Base-by-base conservation (phyloP, 371 early-diverging fungal species). In the Mucor lusitanicus region DNA sequence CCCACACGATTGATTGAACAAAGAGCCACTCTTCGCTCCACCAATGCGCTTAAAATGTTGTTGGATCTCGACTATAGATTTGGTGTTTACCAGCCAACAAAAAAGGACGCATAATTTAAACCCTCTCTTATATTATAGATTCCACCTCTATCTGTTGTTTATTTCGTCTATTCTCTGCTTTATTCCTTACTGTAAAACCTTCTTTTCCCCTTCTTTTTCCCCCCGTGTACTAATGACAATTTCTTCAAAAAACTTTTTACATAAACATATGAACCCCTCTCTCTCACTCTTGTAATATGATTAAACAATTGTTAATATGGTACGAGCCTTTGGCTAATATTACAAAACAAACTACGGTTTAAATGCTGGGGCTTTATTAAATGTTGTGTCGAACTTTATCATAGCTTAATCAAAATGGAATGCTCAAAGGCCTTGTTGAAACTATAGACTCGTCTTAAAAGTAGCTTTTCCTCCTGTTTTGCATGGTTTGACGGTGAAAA, bases 41-140 rank as follows among this genome's bases (percentile, higher is more conserved):
- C 85, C 67, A 88, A 89, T 62, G 90, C 87, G 3, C 80, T 89
- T 67, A 89, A 88, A 72, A 87, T 88, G 79, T 65, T 88, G 55
- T 65, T 88, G 68, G 90, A 86, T 66, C 73, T 86, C 57, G 86
- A 84, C 67, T 81, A 84, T 73, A 78, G 84, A 82, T 86, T 86
- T 69, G 86, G 86, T 64, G 83, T 80, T 30, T 79, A 78, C 61
- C 66, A 69, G 63, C 67, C 68, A 13, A 42, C 62, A 35, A 63
- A 66, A 59, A 71, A 67, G 48, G 59, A 65, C 19, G 40, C 23
- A 37, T 63, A 55, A 40, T 21, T 23, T 53, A 59, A 27, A 59
- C 7, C 25, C 23, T 32, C 27, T 59, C 59, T 1, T 59, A 17
- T 21, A 1, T 40, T 27, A 59, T 40, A 59, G 37, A 40, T 42